Percentiles rank a stretch among this genome's conserved stretches.
Conservation (phyloP, 208 protist genomes). For the Naegleria lovaniensis region DNA sequence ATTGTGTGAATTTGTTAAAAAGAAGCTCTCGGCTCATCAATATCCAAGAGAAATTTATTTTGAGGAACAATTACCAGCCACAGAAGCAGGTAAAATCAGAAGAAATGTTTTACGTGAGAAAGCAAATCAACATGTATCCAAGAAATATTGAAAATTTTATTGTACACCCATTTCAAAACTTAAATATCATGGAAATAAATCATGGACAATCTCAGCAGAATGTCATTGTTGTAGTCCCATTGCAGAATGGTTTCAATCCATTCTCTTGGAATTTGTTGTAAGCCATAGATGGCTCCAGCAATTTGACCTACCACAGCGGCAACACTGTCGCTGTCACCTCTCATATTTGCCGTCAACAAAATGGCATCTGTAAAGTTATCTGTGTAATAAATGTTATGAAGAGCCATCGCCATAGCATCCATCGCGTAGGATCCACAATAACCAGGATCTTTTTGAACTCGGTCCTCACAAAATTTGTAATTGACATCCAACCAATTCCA, state of each 20-base stretch:
- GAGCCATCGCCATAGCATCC: neutral
- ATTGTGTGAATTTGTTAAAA: neutral
- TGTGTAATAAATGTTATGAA: neutral
- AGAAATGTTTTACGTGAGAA: neutral
- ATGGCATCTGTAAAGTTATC: neutral
- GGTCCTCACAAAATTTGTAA: neutral
- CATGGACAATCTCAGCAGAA: neutral
- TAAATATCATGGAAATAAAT: neutral
- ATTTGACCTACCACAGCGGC: neutral
- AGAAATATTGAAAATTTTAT: neutral
- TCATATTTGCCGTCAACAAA: neutral
- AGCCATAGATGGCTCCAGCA: conserved; percentile 15
- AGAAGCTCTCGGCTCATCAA: conserved; percentile 3
- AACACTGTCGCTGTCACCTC: neutral
- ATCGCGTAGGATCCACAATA: neutral
- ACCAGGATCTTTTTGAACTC: neutral
- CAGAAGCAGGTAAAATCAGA: conserved; percentile 11
- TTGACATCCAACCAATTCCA: neutral
- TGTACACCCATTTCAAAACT: neutral
- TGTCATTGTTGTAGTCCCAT: neutral
- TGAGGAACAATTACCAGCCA: neutral
- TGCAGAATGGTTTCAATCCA: neutral
- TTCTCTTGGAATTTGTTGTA: neutral
- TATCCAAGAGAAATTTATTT: conserved; percentile 22
- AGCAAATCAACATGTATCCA: neutral